Percentiles rank a stretch among this genome's conserved stretches.
Conservation (phyloP, 805 yeast genomes). For the Metschnikowia lunata region DNA sequence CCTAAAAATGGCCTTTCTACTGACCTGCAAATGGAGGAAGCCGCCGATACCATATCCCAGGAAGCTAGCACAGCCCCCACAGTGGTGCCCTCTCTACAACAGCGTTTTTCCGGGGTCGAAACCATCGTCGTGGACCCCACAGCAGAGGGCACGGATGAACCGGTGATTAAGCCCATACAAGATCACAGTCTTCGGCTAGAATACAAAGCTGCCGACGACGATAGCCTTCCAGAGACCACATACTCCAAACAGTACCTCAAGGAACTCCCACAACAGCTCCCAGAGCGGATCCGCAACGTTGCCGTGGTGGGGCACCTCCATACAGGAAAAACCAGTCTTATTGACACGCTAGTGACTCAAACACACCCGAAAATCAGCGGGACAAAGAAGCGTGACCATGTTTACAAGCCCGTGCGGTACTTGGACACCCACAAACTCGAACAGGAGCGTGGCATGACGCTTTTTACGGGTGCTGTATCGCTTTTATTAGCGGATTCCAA, state of each 20-base stretch:
- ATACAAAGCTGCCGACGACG: conserved; percentile 12
- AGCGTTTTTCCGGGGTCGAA: conserved; percentile 9
- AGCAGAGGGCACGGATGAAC: conserved; percentile 37
- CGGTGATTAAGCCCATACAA: conserved; percentile 55
- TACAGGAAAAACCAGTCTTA: conserved; percentile 79
- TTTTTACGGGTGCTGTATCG: conserved; percentile 60
- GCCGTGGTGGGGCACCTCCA: conserved; percentile 77
- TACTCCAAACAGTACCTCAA: conserved; percentile 64
- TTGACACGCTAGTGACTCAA: conserved; percentile 63
- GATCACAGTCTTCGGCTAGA: conserved; percentile 44
- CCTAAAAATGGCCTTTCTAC: neutral
- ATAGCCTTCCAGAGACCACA: conserved; percentile 51
- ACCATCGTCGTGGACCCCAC: conserved; percentile 16
- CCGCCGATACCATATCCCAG: neutral
- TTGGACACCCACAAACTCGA: conserved; percentile 73
- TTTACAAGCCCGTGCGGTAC: conserved; percentile 51
- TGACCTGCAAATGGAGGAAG: neutral
- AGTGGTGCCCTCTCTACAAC: neutral
- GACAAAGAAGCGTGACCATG: conserved; percentile 28
- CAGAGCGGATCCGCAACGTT: conserved; percentile 67
- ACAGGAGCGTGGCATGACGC: conserved; percentile 61
- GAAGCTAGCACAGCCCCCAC: neutral
- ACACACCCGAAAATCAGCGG: conserved; percentile 46
- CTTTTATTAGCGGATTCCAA: conserved; percentile 51
- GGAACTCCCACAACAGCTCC: conserved; percentile 41